Evolutionary conservation across 2,329 filamentous ascomycete genomes (phyloP), one percentile per base, ranked within the genome.

Genomic region (Neofusicoccum parvum): DNA sequence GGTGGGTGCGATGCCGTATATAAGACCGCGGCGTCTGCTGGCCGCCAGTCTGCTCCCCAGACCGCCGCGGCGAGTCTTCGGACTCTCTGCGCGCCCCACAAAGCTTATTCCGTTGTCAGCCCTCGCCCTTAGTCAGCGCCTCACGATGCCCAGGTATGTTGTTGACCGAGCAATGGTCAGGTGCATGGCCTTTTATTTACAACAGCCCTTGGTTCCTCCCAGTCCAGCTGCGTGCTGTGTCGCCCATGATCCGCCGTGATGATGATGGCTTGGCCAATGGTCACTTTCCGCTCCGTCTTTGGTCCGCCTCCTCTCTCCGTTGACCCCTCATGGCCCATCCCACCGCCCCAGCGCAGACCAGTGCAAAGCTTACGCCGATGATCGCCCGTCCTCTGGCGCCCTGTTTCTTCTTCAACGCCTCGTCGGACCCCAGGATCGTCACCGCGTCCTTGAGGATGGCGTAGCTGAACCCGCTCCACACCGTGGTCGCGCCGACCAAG

Each of bases 401-500:
- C 67, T 83, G 81, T 69, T 79, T 82, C 54, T 72, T 76, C 71
- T 83, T 83, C 65, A 83, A 69, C 67, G 68, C 74, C 68, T 83
- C 81, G 65, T 84, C 75, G 17, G 76, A 73, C 0, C 82, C 82
- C 48, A 98, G 76, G 65, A 98, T 97, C 77, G 90, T 96, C 37
- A 98, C 94, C 0, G 93, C 94, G 72, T 96, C 90, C 76, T 95
- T 97, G 70, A 88, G 92, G 75, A 90, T 96, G 6, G 96, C 84
- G 76, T 99, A 99, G 77, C 94, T 97, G 14, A 94, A 83, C 7
- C 95, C 95, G 68, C 93, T 97, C 92, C 94, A 98, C 5, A 96
- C 79, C 0, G 95, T 99, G 3, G 95, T 99, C 0, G 85, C 86
- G 0, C 93, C 94, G 2, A 99, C 94, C 14, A 96, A 79, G 71